Evolutionary conservation across 2,329 filamentous ascomycete genomes (phyloP), one percentile per base, ranked within the genome.

Genomic region (Paramyrothecium roridum): DNA sequence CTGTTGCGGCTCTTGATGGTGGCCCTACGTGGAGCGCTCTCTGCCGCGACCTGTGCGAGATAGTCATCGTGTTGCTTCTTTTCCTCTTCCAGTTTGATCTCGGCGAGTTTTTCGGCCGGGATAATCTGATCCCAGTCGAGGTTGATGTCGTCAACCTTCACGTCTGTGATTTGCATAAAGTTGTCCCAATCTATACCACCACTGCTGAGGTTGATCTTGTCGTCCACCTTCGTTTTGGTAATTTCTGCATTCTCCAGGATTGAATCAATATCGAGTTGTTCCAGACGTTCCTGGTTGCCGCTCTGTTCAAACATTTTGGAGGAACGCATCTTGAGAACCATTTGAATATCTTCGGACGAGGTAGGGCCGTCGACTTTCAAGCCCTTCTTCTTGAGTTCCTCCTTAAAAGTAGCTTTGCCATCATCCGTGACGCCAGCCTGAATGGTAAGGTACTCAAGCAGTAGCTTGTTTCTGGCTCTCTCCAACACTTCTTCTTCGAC

Each of bases 231-330:
- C 0, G 95, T 98, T 77, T 96, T 93, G 65, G 96, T 96, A 64
- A 98, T 87, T 75, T 99, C 95, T 26, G 96, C 95, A 70, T 97
- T 97, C 65, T 95, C 95, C 17, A 99, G 84, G 43, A 99, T 95
- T 10, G 93, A 91, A 69, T 99, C 96, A 63, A 99, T 98, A 70
- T 99, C 95, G 22, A 99, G 86, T 73, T 97, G 92, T 73, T 99
- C 95, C 6, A 99, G 81, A 69, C 96, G 95, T 75, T 93, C 89
- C 73, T 99, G 95, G 69, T 99, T 99, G 56, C 91, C 91, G 12
- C 90, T 95, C 71, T 97, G 93, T 73, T 98, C 93, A 63, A 99
- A 99, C 88, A 99, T 96, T 73, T 95, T 96, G 69, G 97, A 95
- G n/a, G 95, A 96, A 63, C 95, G 89, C 74, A 93, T 92, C 77